Conservation (phyloP, 768 basidiomycete genomes). For the Dentipellis sp. region DNA sequence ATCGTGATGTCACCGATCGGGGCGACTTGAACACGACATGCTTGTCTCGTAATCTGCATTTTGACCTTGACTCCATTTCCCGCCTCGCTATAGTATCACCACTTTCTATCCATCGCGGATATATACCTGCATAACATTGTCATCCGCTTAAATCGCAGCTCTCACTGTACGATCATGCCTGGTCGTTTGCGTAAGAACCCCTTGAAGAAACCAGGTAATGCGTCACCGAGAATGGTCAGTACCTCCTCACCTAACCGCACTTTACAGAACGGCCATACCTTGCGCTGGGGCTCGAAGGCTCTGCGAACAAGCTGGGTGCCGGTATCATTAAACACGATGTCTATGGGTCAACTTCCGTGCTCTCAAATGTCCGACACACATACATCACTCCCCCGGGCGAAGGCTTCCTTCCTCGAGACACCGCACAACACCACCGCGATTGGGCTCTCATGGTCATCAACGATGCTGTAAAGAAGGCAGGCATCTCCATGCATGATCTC, state of each 20-base stretch:
- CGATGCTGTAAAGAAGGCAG: constrained; percentile 62
- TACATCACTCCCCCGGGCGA: constrained; percentile 98
- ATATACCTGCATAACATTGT: no score
- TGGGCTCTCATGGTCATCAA: constrained; percentile 82
- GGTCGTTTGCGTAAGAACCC: constrained; percentile 8
- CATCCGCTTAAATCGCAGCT: not conserved
- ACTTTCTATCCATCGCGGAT: no score
- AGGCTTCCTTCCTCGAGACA: constrained; percentile 93
- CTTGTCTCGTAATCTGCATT: no score
- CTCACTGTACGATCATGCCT: constrained; percentile 3
- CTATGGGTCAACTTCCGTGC: constrained; percentile 63
- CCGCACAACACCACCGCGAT: constrained; percentile 90
- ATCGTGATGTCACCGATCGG: no score
- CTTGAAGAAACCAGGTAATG: constrained; percentile 9
- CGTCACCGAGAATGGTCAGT: not conserved
- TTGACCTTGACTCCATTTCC: no score
- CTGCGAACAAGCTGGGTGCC: constrained; percentile 95
- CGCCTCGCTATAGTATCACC: no score
- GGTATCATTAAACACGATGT: constrained; percentile 81
- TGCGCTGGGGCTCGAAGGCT: constrained; percentile 95
- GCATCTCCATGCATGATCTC: constrained; percentile 62
- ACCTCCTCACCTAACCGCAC: not conserved
- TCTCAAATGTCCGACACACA: constrained; percentile 95
- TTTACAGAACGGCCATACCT: constrained; percentile 56
- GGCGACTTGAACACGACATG: no score